Conservation (phyloP, 2,329 filamentous ascomycete species). For the Sclerotinia subarctica region DNA sequence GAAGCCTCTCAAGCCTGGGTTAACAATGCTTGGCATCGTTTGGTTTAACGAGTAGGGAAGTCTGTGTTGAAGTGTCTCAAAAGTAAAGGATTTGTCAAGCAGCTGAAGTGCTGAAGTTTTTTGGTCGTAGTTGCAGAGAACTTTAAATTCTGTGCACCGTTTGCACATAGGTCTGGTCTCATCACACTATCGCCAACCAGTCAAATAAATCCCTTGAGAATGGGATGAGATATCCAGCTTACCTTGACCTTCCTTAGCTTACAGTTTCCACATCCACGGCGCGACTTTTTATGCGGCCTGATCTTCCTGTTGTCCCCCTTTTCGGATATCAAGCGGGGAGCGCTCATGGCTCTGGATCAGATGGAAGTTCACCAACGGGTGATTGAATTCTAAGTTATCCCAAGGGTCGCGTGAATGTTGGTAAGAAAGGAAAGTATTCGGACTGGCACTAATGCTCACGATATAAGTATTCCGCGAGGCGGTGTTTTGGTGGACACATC, state of each 20-base stretch:
- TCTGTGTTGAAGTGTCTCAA: conserved; percentile 6
- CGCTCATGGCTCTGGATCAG: background rate
- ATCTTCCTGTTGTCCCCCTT: conserved; percentile 22
- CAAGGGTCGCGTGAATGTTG: too few species aligned
- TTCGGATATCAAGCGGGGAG: background rate
- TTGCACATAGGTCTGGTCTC: conserved; percentile 49
- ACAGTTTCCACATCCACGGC: conserved; percentile 54
- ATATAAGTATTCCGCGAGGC: background rate
- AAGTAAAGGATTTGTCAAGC: conserved; percentile 29
- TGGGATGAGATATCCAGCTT: conserved; percentile 23
- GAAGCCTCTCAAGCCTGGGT: conserved; percentile 5
- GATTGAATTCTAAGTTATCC: background rate
- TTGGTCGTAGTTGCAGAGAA: conserved; percentile 47
- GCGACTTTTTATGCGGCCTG: conserved; percentile 50
- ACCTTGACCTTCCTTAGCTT: conserved; percentile 54
- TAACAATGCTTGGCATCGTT: background rate
- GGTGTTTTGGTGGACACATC: background rate
- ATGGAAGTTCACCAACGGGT: background rate
- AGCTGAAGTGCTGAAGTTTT: conserved; percentile 38
- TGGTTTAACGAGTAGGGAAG: background rate
- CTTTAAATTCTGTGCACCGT: conserved; percentile 47
- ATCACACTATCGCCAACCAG: conserved; percentile 46
- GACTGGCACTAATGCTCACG: too few species aligned
- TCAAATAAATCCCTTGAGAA: background rate
- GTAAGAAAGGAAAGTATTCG: background rate